Conservation (phyloP, 768 basidiomycete genomes). For the Mycena rosella region DNA sequence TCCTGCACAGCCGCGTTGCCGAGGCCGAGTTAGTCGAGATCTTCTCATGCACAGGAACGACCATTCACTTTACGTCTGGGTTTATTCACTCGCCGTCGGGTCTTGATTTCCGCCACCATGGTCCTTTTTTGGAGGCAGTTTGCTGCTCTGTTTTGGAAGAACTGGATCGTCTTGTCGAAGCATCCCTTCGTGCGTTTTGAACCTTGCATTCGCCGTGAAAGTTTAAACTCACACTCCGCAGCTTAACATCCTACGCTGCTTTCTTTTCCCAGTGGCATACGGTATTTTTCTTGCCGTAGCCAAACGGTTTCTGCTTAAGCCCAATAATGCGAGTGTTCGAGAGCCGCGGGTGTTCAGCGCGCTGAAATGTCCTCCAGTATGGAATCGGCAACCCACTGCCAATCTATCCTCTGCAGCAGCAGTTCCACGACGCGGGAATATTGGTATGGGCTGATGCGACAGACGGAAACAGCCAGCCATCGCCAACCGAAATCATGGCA, state of each 20-base stretch:
- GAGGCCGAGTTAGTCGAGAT: not conserved
- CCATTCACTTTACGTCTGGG: no score
- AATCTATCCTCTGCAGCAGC: conserved; percentile 58
- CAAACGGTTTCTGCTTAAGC: conserved; percentile 68
- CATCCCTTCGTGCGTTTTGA: conserved; percentile 68
- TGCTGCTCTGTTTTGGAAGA: conserved; percentile 74
- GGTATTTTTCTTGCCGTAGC: conserved; percentile 77
- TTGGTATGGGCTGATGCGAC: conserved; percentile 81
- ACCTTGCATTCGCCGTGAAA: not conserved
- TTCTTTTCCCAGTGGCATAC: conserved; percentile 74
- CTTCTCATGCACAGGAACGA: not conserved
- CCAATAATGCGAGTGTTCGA: conserved; percentile 66
- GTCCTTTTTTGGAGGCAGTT: conserved; percentile 73
- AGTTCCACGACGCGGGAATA: conserved; percentile 65
- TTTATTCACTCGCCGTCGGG: not conserved
- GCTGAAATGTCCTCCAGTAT: conserved; percentile 54
- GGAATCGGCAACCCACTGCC: conserved; percentile 72
- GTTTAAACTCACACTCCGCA: conserved; percentile 37
- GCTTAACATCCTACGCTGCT: conserved; percentile 72
- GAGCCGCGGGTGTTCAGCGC: not conserved
- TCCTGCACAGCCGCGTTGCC: not conserved
- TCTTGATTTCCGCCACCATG: conserved; percentile 15
- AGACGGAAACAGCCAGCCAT: conserved; percentile 64
- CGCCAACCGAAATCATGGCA: conserved; percentile 71
- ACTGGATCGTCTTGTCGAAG: conserved; percentile 78